Evolutionary conservation across 306 rosid species (phyloP), one percentile per base, ranked within the genome.

Genomic region (Prunus armeniaca): DNA sequence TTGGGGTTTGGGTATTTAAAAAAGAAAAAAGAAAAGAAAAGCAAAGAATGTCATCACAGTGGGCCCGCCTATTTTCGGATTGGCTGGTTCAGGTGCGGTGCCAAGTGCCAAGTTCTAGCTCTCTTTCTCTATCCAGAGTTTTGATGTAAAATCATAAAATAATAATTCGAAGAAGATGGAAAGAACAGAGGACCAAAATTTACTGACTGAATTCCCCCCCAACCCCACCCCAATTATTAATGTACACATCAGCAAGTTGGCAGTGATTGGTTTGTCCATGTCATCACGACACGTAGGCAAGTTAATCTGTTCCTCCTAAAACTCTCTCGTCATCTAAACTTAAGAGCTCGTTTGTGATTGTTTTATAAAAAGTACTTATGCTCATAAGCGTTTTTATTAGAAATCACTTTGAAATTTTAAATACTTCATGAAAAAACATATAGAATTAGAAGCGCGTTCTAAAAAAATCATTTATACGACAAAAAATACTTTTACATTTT

Each of bases 191-290:
- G 57, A 50, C 57, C 67, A 30, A 27, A n/a, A 27, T 25, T 22
- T 15, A 25, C 73, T 12, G 12, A 34, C 65, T 55, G 34, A 69
- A 34, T 54, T 28, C 5, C n/a, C 74, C 74, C 73, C 73, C 32
- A 74, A 69, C 66, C 14, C 41, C 56, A 28, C 56, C 43, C 19
- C 57, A 50, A 43, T 75, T 38, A 54, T 41, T 15, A 80, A 67
- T 63, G 61, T 65, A 66, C 84, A 79, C 76, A 73, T 84, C 75
- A 74, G 63, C 83, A 72, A 76, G 75, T 70, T 86, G 89, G 84
- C 84, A 70, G 69, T 28, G 61, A 77, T 73, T 67, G 76, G 83
- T 76, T 73, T 82, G 86, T 67, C 82, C 88, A 83, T 74, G 76
- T 89, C 90, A 85, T 27, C 78, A 32, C 50, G 27, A 72, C 78